A percentile compares a stretch with the other conserved stretches of the same genome.
These are phyloP conservation scores for Russula dissimulans DNA, from an alignment of 768 basidiomycete genomes.

Conservation along the genomic window DNA sequence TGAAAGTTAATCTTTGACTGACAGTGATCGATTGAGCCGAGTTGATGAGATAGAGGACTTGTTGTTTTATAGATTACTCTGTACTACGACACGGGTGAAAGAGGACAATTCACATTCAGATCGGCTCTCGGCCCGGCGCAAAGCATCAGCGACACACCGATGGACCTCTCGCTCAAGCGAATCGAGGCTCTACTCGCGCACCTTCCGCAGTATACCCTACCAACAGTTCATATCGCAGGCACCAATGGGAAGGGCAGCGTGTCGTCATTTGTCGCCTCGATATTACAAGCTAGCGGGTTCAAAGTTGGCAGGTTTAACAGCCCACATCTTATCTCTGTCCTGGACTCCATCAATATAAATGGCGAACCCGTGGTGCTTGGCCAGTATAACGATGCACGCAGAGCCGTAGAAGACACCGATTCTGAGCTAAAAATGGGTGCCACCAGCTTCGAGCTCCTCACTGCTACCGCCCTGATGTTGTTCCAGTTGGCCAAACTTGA, in stretches of 20 bases:
- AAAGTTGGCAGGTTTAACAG: constrained; percentile 81
- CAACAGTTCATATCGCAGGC: constrained; percentile 85
- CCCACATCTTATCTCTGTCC: constrained; percentile 74
- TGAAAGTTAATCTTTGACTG: neutral
- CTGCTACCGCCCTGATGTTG: constrained; percentile 65
- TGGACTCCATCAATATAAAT: constrained; percentile 70
- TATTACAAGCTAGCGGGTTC: constrained; percentile 49
- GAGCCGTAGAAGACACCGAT: constrained; percentile 42
- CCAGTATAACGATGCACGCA: constrained; percentile 39
- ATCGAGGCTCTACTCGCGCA: constrained; percentile 41
- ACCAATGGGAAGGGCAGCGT: constrained; percentile 98
- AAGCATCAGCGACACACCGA: constrained; percentile 19
- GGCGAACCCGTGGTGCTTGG: constrained; percentile 39
- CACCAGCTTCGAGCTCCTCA: constrained; percentile 78
- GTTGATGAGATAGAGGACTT: neutral
- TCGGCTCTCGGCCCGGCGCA: too few species aligned
- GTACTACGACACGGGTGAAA: neutral
- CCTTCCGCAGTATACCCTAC: constrained; percentile 59
- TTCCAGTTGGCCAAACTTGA: constrained; percentile 70
- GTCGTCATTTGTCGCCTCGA: constrained; percentile 70
- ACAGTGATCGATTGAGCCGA: neutral
- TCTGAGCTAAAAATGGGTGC: constrained; percentile 36
- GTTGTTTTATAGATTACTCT: constrained; percentile 7
- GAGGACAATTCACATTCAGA: too few species aligned
- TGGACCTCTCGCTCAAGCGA: constrained; percentile 59